Conservation (phyloP, 495 filamentous ascomycete species). For the Penicillium taxi region DNA sequence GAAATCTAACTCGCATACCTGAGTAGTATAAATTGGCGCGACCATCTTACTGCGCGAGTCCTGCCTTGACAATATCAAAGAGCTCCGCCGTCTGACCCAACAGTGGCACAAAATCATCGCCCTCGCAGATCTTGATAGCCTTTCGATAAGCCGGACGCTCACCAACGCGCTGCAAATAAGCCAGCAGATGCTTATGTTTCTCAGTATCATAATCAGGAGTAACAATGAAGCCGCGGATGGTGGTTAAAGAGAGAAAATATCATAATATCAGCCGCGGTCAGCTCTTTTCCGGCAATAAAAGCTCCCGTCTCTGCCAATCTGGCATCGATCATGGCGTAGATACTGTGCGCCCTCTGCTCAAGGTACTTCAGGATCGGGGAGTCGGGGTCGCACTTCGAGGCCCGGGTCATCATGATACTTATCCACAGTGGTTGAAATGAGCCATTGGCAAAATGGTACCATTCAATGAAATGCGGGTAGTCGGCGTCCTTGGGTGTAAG, state of each 20-base stretch:
- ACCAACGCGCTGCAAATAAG: constrained; percentile 19
- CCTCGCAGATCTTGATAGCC: constrained; percentile 24
- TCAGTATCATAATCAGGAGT: constrained; percentile 26
- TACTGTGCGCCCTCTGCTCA: constrained; percentile 10
- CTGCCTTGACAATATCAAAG: constrained; percentile 10
- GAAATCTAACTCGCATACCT: no score
- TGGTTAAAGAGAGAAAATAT: constrained; percentile 45
- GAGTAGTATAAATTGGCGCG: no score
- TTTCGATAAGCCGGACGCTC: constrained; percentile 22
- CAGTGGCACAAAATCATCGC: constrained; percentile 26
- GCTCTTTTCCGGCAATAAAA: constrained; percentile 51
- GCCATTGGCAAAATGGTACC: constrained; percentile 54
- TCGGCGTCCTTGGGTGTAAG: constrained; percentile 28
- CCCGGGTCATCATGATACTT: constrained; percentile 14
- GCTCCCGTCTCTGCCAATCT: constrained; percentile 32
- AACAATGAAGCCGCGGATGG: constrained; percentile 42
- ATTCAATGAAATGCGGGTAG: constrained; percentile 52
- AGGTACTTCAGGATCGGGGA: constrained; percentile 6
- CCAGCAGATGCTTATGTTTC: constrained; percentile 19
- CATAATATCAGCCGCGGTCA: constrained; percentile 59
- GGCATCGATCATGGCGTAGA: constrained; percentile 34
- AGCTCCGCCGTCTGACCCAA: constrained; percentile 8
- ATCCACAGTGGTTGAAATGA: constrained; percentile 39
- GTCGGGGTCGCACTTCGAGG: constrained; percentile 3
- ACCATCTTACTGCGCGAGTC: no score